These are phyloP conservation scores for Medicago arabica DNA, from an alignment of 306 rosid species.

Conservation along the genomic window DNA sequence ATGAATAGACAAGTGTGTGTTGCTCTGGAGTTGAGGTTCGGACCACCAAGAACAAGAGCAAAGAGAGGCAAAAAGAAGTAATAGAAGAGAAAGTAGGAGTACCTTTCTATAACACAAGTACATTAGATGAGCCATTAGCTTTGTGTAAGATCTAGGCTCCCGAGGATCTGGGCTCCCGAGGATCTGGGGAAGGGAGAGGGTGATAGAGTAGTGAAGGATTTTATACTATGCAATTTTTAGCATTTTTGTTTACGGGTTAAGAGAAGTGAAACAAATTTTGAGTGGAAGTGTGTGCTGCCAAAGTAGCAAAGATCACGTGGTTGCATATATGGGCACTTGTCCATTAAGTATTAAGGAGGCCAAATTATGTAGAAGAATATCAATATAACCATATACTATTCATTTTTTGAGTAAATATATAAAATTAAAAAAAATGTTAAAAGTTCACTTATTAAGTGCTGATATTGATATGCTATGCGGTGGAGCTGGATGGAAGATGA, in stretches of 20 bases:
- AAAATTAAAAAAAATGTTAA: too few species aligned
- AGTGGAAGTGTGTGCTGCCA: slow-evolving; percentile 53
- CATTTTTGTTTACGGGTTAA: not conserved
- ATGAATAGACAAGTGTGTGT: not conserved
- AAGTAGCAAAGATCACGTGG: slow-evolving; percentile 6
- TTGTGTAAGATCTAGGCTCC: slow-evolving; percentile 33
- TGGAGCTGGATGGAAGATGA: not conserved
- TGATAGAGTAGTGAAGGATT: not conserved
- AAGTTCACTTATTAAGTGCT: too few species aligned
- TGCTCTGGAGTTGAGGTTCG: slow-evolving; percentile 38
- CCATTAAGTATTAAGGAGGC: not conserved
- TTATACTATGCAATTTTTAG: not conserved
- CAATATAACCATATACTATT: too few species aligned
- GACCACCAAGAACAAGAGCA: slow-evolving; percentile 49
- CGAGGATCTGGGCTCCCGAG: slow-evolving; percentile 36
- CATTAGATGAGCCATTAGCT: slow-evolving; percentile 64
- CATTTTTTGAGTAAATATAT: too few species aligned
- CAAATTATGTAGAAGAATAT: not conserved
- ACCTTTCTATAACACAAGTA: slow-evolving; percentile 52
- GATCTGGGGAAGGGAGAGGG: slow-evolving; percentile 25
- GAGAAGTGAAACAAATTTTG: not conserved
- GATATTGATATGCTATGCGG: not conserved
- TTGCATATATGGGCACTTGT: not conserved
- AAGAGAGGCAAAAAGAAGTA: slow-evolving; percentile 43
- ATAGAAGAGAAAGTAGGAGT: slow-evolving; percentile 48